Evolutionary conservation across 352 stramenopile genomes (phyloP).

Genomic region (Plasmopara viticola): DNA sequence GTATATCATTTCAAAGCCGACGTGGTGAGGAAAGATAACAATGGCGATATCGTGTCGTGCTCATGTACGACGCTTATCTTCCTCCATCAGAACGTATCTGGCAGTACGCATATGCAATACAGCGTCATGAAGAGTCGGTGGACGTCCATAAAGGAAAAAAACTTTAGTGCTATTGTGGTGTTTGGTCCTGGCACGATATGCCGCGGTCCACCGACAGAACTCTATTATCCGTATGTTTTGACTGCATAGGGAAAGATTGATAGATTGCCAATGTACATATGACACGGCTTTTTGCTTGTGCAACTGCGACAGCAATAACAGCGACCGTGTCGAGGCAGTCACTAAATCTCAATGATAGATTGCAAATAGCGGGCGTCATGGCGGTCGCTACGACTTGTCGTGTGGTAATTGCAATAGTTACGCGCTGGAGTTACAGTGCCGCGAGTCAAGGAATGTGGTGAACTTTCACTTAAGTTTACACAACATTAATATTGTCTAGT

Average conservation of each 20-base stretch:
- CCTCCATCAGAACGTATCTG: constrained; percentile 81
- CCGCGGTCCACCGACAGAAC: constrained; percentile 69
- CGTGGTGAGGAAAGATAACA: too few species aligned
- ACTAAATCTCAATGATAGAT: constrained; percentile 5
- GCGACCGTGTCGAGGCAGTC: constrained; percentile 1
- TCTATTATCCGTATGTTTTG: constrained; percentile 74
- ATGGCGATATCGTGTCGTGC: too few species aligned
- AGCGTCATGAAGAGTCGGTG: constrained; percentile 36
- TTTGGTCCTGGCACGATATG: constrained; percentile 76
- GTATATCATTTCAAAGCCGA: too few species aligned
- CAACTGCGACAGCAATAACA: not conserved
- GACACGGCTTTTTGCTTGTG: constrained; percentile 48
- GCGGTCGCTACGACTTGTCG: constrained; percentile 22
- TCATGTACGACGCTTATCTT: constrained; percentile 80
- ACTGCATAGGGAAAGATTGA: constrained; percentile 69
- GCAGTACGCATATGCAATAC: constrained; percentile 64
- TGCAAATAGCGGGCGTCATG: constrained; percentile 20
- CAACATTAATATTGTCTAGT: not conserved
- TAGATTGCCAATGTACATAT: constrained; percentile 54
- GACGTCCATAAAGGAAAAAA: constrained; percentile 65
- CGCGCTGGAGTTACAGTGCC: constrained; percentile 42
- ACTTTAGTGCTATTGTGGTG: constrained; percentile 63
- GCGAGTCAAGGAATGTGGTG: too few species aligned
- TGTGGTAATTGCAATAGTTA: constrained; percentile 17
- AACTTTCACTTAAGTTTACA: not conserved